Conservation (phyloP, 495 filamentous ascomycete genomes). For the Achaetomiella virescens region DNA sequence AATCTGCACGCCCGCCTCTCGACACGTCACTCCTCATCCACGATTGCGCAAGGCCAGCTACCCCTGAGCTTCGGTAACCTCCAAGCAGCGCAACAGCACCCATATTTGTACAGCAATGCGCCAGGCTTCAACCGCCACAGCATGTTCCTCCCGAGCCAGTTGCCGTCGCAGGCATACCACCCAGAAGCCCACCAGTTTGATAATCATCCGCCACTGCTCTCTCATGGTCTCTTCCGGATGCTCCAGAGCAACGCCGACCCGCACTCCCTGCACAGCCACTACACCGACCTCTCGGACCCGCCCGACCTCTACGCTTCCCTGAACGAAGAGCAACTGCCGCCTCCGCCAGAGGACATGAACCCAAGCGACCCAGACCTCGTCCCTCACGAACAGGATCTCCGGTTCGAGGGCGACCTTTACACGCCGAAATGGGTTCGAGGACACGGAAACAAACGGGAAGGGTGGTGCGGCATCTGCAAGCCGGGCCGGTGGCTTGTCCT, state of each 20-base stretch:
- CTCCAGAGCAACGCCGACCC: slow-evolving; percentile 63
- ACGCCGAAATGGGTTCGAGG: slow-evolving; percentile 74
- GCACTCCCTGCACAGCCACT: slow-evolving; percentile 54
- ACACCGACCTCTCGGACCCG: slow-evolving; percentile 59
- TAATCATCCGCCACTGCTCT: slow-evolving; percentile 49
- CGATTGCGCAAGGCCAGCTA: slow-evolving; percentile 45
- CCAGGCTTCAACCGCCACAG: slow-evolving; percentile 40
- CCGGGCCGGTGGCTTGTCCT: slow-evolving; percentile 74
- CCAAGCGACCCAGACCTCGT: slow-evolving; percentile 61
- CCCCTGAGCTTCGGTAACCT: slow-evolving; percentile 49
- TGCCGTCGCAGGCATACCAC: slow-evolving; percentile 43
- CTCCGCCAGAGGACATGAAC: slow-evolving; percentile 70
- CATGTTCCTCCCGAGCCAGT: slow-evolving; percentile 43
- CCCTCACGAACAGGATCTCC: slow-evolving; percentile 69
- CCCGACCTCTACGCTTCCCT: slow-evolving; percentile 69
- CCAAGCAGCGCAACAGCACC: slow-evolving; percentile 47
- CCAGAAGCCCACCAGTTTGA: slow-evolving; percentile 46
- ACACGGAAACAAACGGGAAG: slow-evolving; percentile 74
- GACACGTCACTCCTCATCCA: slow-evolving; percentile 49
- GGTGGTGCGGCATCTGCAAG: slow-evolving; percentile 80
- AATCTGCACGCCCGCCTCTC: slow-evolving; percentile 41
- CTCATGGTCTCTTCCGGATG: slow-evolving; percentile 61
- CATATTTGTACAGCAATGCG: slow-evolving; percentile 45
- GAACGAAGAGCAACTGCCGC: slow-evolving; percentile 58
- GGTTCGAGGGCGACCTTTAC: slow-evolving; percentile 72